Conservation (phyloP, 495 filamentous ascomycete genomes). For the Penicillium pancosmium region DNA sequence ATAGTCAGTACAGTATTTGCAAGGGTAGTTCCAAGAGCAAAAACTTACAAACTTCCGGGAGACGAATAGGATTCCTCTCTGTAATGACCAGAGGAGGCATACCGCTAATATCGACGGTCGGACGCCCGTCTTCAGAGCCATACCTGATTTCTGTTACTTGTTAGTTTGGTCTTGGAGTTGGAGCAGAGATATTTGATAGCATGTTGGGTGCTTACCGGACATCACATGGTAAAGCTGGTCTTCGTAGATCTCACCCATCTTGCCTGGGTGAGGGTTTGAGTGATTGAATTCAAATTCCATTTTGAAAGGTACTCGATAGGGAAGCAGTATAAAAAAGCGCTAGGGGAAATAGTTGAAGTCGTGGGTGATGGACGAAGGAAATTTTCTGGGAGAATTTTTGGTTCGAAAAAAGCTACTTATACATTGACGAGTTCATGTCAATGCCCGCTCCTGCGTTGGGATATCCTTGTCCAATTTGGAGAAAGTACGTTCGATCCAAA, state of each 20-base stretch:
- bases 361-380: background rate
- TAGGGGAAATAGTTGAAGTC: background rate
- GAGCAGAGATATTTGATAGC: background rate
- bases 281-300: background rate
- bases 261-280: background rate
- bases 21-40: background rate
- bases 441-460: too few relatives aligned
- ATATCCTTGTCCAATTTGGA: too few relatives aligned
- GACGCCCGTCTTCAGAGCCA: background rate
- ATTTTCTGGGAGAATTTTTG: too few relatives aligned
- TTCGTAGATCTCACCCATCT: background rate
- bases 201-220: background rate
- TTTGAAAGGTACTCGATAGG: background rate
- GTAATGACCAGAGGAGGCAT: background rate
- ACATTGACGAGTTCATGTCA: too few relatives aligned
- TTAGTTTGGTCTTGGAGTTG: background rate
- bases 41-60: conserved; percentile 2
- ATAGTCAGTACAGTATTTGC: background rate
- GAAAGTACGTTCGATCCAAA: background rate
- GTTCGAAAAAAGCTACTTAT: too few relatives aligned
- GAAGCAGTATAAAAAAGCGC: background rate
- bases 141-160: background rate
- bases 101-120: background rate
- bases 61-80: background rate
- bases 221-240: background rate